Evolutionary conservation across 805 yeast genomes (phyloP).

Genomic region (Starmerella asiatica): DNA sequence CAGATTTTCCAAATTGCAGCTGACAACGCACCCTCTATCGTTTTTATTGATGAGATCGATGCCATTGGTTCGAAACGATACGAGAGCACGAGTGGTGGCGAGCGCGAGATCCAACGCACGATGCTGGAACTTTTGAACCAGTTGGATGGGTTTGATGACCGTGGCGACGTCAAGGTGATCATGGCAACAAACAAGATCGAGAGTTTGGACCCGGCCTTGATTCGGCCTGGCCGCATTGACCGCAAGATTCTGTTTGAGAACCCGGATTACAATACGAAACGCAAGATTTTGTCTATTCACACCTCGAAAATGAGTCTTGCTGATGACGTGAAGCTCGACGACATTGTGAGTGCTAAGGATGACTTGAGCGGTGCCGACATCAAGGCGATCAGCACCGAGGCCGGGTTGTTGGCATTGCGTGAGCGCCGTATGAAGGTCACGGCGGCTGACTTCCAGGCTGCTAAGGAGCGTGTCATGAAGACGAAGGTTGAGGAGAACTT

Average conservation of each 20-base stretch:
- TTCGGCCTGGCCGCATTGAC: conserved; percentile 95
- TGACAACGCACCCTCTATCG: conserved; percentile 96
- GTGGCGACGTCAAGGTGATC: conserved; percentile 93
- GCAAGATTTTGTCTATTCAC: conserved; percentile 83
- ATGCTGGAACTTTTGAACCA: conserved; percentile 93
- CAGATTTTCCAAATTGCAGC: conserved; percentile 94
- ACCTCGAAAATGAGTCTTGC: conserved; percentile 86
- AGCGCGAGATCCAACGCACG: conserved; percentile 92
- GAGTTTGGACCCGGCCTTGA: conserved; percentile 85
- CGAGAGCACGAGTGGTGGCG: conserved; percentile 85
- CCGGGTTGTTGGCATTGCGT: conserved; percentile 87
- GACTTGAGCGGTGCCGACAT: conserved; percentile 96
- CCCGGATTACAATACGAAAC: conserved; percentile 84
- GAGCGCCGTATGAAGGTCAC: conserved; percentile 97
- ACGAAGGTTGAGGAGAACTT: conserved; percentile 92
- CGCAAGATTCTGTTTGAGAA: conserved; percentile 91
- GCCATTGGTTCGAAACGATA: conserved; percentile 98
- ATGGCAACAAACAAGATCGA: conserved; percentile 97
- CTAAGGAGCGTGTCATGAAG: conserved; percentile 89
- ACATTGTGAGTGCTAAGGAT: conserved; percentile 77
- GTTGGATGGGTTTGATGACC: conserved; percentile 91
- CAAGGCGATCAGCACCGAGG: conserved; percentile 94
- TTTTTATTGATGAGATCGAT: conserved; percentile 95
- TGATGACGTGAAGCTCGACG: conserved; percentile 77
- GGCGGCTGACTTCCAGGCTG: conserved; percentile 82